These are phyloP conservation scores for Magnusiomyces ingens DNA, from an alignment of 1,139 yeast species.

Conservation along the genomic window DNA sequence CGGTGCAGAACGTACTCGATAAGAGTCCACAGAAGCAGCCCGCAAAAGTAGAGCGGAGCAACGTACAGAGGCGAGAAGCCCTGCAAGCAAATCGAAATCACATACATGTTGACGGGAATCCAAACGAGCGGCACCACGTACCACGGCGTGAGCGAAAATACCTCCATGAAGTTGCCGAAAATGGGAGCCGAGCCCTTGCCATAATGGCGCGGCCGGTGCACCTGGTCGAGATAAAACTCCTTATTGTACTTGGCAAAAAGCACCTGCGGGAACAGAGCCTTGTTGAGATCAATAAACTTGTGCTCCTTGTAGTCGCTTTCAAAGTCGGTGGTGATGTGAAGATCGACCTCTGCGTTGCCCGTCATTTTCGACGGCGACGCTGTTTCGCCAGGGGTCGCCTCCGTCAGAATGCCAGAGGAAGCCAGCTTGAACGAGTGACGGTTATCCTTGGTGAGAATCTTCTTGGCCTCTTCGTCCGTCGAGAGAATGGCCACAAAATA, in stretches of 20 bases:
- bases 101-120: constrained; percentile 70
- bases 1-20: constrained; percentile 85
- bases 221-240: constrained; percentile 89
- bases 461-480: constrained; percentile 53
- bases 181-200: constrained; percentile 88
- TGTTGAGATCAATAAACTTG: constrained; percentile 76
- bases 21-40: constrained; percentile 85
- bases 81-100: constrained; percentile 35
- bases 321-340: constrained; percentile 74
- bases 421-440: constrained; percentile 23
- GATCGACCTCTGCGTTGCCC: constrained; percentile 48
- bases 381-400: background rate
- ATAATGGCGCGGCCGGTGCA: constrained; percentile 93
- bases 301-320: constrained; percentile 64
- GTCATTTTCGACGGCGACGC: constrained; percentile 15
- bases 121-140: constrained; percentile 80
- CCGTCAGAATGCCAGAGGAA: background rate
- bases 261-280: constrained; percentile 77
- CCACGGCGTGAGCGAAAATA: constrained; percentile 66
- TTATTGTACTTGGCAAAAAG: constrained; percentile 65
- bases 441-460: constrained; percentile 37
- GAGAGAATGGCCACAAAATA: constrained; percentile 57
- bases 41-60: constrained; percentile 46
- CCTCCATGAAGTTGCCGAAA: constrained; percentile 70
- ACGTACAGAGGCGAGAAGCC: constrained; percentile 25